Conservation (phyloP, 1,284 basidiomycete species). For the Chalciporus sp. region DNA sequence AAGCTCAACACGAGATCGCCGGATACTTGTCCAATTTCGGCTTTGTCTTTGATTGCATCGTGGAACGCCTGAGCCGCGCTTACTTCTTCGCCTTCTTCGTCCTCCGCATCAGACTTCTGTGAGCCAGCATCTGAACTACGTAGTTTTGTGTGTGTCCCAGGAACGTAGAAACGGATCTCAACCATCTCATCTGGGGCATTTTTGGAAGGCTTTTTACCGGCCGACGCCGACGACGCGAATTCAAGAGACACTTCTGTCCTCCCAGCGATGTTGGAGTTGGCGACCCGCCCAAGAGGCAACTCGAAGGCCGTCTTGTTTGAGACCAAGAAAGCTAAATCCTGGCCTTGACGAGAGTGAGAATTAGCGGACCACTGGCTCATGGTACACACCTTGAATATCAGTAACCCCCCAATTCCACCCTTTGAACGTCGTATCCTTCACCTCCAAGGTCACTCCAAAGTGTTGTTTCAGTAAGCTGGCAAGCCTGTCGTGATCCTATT, state of each 20-base stretch:
- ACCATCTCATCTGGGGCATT: constrained; percentile 83
- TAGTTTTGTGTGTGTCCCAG: constrained; percentile 74
- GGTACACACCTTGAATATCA: constrained; percentile 82
- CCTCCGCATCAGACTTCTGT: constrained; percentile 70
- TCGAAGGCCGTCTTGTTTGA: constrained; percentile 93
- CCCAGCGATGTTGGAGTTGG: constrained; percentile 97
- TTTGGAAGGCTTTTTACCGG: constrained; percentile 50
- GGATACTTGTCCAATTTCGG: constrained; percentile 90
- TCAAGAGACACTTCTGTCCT: constrained; percentile 98
- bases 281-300: constrained; percentile 84
- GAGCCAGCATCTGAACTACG: constrained; percentile 80
- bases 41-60: constrained; percentile 94
- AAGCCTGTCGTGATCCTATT: constrained; percentile 82
- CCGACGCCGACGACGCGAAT: constrained; percentile 63
- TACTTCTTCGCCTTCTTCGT: constrained; percentile 73
- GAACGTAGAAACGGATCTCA: constrained; percentile 96
- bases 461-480: constrained; percentile 79
- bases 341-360: constrained; percentile 51
- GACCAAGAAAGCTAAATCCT: constrained; percentile 89
- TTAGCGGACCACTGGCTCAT: neutral
- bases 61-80: constrained; percentile 97
- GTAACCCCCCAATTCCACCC: constrained; percentile 99
- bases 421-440: constrained; percentile 85
- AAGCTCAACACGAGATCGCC: constrained; percentile 96
- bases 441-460: constrained; percentile 85